Conservation (phyloP, 1,139 yeast species). For the Pichia sp. region DNA sequence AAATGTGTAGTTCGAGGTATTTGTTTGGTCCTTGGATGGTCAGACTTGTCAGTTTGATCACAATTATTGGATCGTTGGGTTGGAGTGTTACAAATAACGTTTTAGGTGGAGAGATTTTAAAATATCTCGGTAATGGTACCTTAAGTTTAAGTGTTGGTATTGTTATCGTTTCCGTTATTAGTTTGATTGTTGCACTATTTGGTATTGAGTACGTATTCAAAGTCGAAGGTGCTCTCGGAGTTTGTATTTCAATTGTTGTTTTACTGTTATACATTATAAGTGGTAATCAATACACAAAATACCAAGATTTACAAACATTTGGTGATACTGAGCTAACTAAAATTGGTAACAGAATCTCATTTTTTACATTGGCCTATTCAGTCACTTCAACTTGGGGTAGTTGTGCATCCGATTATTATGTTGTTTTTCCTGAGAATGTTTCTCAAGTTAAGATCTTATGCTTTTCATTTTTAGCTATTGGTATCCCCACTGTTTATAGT, state of each 20-base stretch:
- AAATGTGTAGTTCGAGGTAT: conserved; percentile 75
- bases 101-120: conserved; percentile 76
- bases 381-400: conserved; percentile 91
- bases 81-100: conserved; percentile 84
- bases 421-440: conserved; percentile 71
- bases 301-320: conserved; percentile 33
- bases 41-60: conserved; percentile 59
- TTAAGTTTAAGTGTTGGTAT: conserved; percentile 71
- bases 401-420: conserved; percentile 77
- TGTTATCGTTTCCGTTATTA: conserved; percentile 55
- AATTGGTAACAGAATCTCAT: conserved; percentile 65
- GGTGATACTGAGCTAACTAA: conserved; percentile 33
- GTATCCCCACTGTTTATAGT: conserved; percentile 70
- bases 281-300: conserved; percentile 43
- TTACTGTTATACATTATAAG: conserved; percentile 63
- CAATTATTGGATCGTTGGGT: conserved; percentile 72
- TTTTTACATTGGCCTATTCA: conserved; percentile 69
- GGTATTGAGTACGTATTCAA: conserved; percentile 66
- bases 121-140: conserved; percentile 53
- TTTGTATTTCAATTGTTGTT: conserved; percentile 66
- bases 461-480: conserved; percentile 63
- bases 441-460: conserved; percentile 50
- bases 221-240: conserved; percentile 61
- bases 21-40: conserved; percentile 82
- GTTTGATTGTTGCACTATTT: conserved; percentile 62